Evolutionary conservation across 345 rosid genomes (phyloP).

Genomic region (Isatis tinctoria): DNA sequence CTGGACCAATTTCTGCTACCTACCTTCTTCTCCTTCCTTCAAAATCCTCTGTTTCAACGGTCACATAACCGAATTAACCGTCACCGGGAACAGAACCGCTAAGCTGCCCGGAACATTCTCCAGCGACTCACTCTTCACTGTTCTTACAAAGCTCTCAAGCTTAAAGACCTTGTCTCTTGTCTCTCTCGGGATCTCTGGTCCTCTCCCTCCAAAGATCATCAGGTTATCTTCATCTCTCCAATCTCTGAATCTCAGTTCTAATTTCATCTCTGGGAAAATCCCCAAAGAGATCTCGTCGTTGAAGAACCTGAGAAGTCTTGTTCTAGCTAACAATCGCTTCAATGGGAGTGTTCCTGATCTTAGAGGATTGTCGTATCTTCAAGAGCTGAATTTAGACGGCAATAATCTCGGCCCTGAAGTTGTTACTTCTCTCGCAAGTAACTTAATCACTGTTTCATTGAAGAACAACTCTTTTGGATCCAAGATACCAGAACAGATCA

Average conservation of each 20-base stretch:
- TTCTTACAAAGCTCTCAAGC: constrained; percentile 59
- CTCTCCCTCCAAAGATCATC: constrained; percentile 55
- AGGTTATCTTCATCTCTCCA: constrained; percentile 55
- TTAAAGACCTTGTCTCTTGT: constrained; percentile 63
- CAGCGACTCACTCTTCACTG: constrained; percentile 67
- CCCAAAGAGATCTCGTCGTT: constrained; percentile 50
- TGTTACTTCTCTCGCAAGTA: constrained; percentile 53
- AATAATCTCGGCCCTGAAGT: constrained; percentile 61
- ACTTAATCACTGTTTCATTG: constrained; percentile 41
- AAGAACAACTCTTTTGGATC: constrained; percentile 71
- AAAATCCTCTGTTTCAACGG: constrained; percentile 50
- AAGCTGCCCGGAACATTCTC: constrained; percentile 53
- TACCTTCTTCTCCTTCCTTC: constrained; percentile 63
- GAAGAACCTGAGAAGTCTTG: constrained; percentile 50
- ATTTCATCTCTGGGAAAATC: constrained; percentile 65
- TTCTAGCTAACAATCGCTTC: constrained; percentile 56
- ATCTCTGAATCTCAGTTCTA: constrained; percentile 63
- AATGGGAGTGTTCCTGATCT: constrained; percentile 76
- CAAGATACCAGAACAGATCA: constrained; percentile 49
- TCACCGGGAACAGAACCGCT: constrained; percentile 60
- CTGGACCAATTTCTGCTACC: constrained; percentile 75
- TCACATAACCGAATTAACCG: constrained; percentile 59
- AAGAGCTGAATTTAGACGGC: constrained; percentile 55
- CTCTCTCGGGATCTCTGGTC: constrained; percentile 82
- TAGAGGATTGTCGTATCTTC: constrained; percentile 35